These are phyloP conservation scores for Plasmodiophora brassicae DNA, from an alignment of 208 protist species.

Conservation along the genomic window DNA sequence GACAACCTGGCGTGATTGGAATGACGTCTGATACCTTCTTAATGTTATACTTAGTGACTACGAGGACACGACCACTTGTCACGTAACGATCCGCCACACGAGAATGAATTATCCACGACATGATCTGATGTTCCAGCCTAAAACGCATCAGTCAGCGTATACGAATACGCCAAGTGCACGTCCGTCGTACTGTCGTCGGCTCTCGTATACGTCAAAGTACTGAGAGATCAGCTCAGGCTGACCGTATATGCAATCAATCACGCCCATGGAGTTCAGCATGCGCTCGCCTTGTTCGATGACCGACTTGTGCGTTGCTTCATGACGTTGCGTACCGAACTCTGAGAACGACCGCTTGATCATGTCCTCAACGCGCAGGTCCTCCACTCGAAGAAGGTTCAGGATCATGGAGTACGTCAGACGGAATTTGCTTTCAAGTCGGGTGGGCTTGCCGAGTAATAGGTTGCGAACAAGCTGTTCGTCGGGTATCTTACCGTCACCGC, in stretches of 20 bases:
- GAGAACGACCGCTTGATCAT: slow-evolving; percentile 41
- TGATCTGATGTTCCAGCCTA: neutral
- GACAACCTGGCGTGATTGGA: neutral
- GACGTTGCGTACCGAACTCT: slow-evolving; percentile 17
- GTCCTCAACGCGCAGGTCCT: slow-evolving; percentile 60
- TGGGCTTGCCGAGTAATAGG: slow-evolving; percentile 68
- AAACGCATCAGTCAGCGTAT: neutral
- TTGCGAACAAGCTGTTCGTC: slow-evolving; percentile 53
- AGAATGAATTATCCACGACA: slow-evolving; percentile 1
- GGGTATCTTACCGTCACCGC: slow-evolving; percentile 53
- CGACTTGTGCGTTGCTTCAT: neutral
- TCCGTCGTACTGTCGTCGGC: neutral
- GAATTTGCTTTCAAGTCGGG: slow-evolving; percentile 68
- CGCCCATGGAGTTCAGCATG: neutral
- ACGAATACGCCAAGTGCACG: neutral
- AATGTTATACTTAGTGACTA: neutral
- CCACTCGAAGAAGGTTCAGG: slow-evolving; percentile 74
- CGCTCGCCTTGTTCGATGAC: neutral
- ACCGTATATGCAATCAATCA: neutral
- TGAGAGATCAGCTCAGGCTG: neutral
- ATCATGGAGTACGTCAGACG: slow-evolving; percentile 85
- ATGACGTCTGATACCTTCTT: neutral
- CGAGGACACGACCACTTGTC: neutral
- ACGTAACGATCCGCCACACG: neutral
- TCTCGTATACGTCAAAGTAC: neutral